Evolutionary conservation across 805 yeast genomes (phyloP).

Genomic region (Cyberlindnera samutprakarnensis): DNA sequence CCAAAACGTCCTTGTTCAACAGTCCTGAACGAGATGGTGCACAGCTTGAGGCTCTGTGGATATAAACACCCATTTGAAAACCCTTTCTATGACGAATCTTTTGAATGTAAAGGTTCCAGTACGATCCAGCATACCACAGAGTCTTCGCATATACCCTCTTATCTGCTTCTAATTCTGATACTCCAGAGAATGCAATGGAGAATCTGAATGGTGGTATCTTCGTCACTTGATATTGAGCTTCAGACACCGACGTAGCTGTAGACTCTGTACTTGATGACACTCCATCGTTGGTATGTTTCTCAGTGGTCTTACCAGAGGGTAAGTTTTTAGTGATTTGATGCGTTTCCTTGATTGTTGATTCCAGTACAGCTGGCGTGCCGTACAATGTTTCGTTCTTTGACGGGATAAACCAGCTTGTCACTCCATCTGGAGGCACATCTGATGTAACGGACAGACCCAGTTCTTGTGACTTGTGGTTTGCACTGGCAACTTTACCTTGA

Average conservation of each 20-base stretch:
- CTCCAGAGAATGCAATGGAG: conserved; percentile 42
- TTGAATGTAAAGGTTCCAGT: conserved; percentile 50
- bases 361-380: conserved; percentile 34
- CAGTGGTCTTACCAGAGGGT: conserved; percentile 16
- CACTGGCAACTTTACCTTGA: conserved; percentile 30
- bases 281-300: conserved; percentile 6
- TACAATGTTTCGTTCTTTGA: conserved; percentile 39
- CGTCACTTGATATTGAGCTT: conserved; percentile 27
- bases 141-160: conserved; percentile 44
- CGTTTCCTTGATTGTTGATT: conserved; percentile 20
- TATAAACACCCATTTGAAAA: conserved; percentile 47
- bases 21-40: conserved; percentile 32
- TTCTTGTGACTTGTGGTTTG: conserved; percentile 19
- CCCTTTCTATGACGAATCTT: conserved; percentile 36
- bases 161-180: conserved; percentile 36
- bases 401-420: conserved; percentile 34
- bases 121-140: conserved; percentile 55
- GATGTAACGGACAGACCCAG: conserved; percentile 24
- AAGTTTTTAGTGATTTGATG: conserved; percentile 15
- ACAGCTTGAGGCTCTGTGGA: conserved; percentile 40
- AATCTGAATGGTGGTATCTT: conserved; percentile 47
- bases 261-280: background rate
- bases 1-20: conserved; percentile 30
- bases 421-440: conserved; percentile 23
- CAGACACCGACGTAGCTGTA: conserved; percentile 2